Evolutionary conservation across 768 basidiomycete genomes (phyloP).

Genomic region (Mycena alexandri): DNA sequence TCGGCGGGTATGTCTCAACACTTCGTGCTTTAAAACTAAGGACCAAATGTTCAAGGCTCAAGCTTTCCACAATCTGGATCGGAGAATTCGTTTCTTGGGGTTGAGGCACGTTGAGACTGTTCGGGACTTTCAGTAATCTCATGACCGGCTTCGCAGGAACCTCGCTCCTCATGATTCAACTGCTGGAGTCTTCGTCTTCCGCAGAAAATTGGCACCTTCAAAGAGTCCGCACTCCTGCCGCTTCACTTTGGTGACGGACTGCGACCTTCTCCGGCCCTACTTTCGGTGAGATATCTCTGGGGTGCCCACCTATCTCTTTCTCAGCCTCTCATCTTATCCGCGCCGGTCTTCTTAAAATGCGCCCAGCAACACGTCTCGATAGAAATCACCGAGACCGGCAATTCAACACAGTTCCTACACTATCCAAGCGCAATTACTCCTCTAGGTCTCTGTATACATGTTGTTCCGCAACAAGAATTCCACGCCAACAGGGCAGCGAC

Average conservation of each 20-base stretch:
- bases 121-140: too few relatives aligned
- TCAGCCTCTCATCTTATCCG: conserved; percentile 11
- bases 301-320: conserved; percentile 29
- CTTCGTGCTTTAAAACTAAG: neutral
- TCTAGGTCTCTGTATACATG: conserved; percentile 29
- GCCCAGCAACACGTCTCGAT: conserved; percentile 22
- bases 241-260: conserved; percentile 17
- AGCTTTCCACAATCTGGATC: conserved; percentile 9
- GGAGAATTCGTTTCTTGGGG: conserved; percentile 8
- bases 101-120: neutral
- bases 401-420: conserved; percentile 14
- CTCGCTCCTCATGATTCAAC: conserved; percentile 25
- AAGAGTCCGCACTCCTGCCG: conserved; percentile 23
- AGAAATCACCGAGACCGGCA: conserved; percentile 15
- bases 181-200: conserved; percentile 6
- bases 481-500: conserved; percentile 32
- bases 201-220: conserved; percentile 3
- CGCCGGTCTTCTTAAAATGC: conserved; percentile 22
- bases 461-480: conserved; percentile 30
- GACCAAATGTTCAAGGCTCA: conserved; percentile 4
- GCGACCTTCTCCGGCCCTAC: conserved; percentile 24
- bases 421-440: conserved; percentile 35
- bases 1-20: conserved; percentile 8
- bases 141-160: conserved; percentile 15
- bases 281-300: conserved; percentile 27